These are phyloP conservation scores for Candida mesenterica DNA, from an alignment of 1,139 yeast genomes.

Conservation along the genomic window DNA sequence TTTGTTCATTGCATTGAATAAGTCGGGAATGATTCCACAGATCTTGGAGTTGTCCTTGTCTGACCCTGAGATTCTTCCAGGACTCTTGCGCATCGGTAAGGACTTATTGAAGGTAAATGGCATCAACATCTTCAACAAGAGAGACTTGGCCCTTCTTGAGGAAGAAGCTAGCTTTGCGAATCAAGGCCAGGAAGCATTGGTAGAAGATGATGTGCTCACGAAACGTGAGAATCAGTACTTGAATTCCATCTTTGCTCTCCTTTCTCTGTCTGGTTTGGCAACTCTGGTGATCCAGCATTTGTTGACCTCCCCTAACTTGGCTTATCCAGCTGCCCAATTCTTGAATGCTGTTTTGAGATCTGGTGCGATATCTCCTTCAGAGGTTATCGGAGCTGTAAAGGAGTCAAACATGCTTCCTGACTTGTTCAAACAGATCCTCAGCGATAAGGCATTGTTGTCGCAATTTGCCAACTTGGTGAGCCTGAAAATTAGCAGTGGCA, in stretches of 20 bases:
- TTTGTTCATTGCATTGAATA: constrained; percentile 27
- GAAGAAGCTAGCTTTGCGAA: neutral
- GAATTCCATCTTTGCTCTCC: constrained; percentile 24
- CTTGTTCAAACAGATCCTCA: constrained; percentile 20
- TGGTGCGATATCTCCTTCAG: constrained; percentile 22
- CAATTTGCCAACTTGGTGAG: constrained; percentile 20
- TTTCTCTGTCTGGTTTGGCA: constrained; percentile 33
- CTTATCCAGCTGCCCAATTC: constrained; percentile 28
- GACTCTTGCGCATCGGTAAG: constrained; percentile 24
- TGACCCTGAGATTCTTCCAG: constrained; percentile 30
- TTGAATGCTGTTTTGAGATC: constrained; percentile 24
- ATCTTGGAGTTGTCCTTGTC: constrained; percentile 24
- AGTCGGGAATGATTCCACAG: constrained; percentile 30
- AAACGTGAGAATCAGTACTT: constrained; percentile 26
- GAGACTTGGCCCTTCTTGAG: constrained; percentile 5
- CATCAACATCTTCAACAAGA: constrained; percentile 15
- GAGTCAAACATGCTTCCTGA: constrained; percentile 21
- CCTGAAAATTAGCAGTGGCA: constrained; percentile 21
- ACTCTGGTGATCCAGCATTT: constrained; percentile 26
- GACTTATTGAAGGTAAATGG: constrained; percentile 25
- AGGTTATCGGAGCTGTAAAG: constrained; percentile 23
- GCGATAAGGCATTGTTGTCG: constrained; percentile 19
- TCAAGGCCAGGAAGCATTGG: neutral
- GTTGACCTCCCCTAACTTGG: constrained; percentile 27
- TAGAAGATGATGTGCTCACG: constrained; percentile 6